A percentile compares a stretch with the other conserved stretches of the same genome.
Conservation (phyloP, 73 alveolate genomes). For the Tetrahymena elliotti region DNA sequence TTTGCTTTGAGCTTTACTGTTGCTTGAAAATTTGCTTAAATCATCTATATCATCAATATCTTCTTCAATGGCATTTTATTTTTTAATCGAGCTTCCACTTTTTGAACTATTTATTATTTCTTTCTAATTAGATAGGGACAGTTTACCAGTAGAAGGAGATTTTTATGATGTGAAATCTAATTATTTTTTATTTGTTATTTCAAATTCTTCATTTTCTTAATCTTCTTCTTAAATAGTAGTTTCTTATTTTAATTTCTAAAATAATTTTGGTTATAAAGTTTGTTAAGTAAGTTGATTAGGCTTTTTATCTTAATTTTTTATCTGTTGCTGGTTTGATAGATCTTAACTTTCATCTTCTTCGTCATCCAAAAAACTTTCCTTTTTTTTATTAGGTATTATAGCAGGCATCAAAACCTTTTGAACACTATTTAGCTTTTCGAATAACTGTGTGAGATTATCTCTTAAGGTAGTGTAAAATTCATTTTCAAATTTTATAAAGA, state of each 20-base stretch:
- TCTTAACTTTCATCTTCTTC: constrained; percentile 33
- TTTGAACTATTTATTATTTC: neutral
- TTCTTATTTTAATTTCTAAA: neutral
- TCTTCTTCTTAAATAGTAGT: neutral
- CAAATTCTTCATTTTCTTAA: neutral
- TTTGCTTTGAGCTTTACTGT: neutral
- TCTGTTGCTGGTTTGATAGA: constrained; percentile 3
- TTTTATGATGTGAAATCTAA: neutral
- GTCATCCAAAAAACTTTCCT: neutral
- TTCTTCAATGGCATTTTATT: neutral
- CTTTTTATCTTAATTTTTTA: neutral
- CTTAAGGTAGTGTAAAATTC: constrained; percentile 42
- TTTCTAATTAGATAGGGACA: neutral
- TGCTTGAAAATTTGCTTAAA: neutral
- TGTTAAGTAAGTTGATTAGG: neutral
- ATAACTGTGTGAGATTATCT: neutral
- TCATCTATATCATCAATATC: neutral
- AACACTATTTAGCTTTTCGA: neutral
- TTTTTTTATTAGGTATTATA: neutral
- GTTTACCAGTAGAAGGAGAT: neutral
- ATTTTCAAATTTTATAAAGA: constrained; percentile 56
- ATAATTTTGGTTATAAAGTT: neutral
- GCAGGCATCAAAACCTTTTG: constrained; percentile 7
- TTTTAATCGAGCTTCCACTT: neutral
- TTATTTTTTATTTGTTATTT: no score